Conservation (phyloP, 768 basidiomycete species). For the Rhizopogon vinicolor region DNA sequence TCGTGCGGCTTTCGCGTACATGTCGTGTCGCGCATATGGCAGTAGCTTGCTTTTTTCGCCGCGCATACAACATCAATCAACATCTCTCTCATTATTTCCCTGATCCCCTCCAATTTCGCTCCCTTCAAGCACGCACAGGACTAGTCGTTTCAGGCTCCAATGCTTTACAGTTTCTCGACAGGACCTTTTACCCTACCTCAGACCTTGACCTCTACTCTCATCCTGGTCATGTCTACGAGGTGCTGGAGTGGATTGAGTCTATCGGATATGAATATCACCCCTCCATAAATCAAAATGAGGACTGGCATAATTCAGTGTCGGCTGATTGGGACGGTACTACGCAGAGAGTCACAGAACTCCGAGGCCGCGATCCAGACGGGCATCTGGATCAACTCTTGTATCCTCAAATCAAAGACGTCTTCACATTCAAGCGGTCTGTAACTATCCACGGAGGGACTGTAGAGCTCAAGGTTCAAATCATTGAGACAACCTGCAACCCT, state of each 20-base stretch:
- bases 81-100: conserved; percentile 34
- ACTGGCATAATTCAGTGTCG: conserved; percentile 10
- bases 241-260: conserved; percentile 27
- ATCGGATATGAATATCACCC: conserved; percentile 29
- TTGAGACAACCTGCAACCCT: conserved; percentile 28
- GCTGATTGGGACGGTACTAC: conserved; percentile 15
- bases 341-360: background rate
- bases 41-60: conserved; percentile 14
- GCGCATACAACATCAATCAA: conserved; percentile 31
- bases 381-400: background rate
- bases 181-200: conserved; percentile 36
- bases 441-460: background rate
- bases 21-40: conserved; percentile 14
- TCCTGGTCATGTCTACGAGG: conserved; percentile 21
- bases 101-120: conserved; percentile 35
- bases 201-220: conserved; percentile 51
- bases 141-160: conserved; percentile 50
- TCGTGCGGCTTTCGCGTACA: conserved; percentile 17
- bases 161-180: conserved; percentile 49
- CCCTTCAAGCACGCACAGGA: conserved; percentile 37
- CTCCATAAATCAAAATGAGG: conserved; percentile 10
- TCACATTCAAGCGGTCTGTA: conserved; percentile 19
- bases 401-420: conserved; percentile 11
- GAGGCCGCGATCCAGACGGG: no score
- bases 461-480: conserved; percentile 35